Percentiles rank a stretch among this genome's conserved stretches.
Evolutionary conservation across 257 asterid genomes (phyloP).

Genomic region (Oldenlandia corymbosa): DNA sequence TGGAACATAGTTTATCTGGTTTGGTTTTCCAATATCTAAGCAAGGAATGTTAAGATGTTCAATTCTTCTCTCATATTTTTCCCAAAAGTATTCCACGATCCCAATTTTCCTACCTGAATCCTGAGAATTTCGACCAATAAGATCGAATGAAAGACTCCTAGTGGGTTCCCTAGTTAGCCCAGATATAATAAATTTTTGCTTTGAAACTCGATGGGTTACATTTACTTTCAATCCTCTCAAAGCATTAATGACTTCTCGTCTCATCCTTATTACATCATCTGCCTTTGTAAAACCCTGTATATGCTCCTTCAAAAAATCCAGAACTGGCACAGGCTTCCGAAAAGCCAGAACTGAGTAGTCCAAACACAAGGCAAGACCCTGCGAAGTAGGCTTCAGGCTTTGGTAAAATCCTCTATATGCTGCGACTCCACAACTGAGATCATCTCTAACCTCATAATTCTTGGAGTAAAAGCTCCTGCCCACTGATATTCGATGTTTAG

Average conservation of each 20-base stretch:
- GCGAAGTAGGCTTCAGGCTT: conserved; percentile 55
- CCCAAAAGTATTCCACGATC: conserved; percentile 49
- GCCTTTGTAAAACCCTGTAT: conserved; percentile 15
- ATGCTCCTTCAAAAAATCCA: conserved; percentile 38
- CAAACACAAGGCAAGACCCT: conserved; percentile 50
- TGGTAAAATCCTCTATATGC: conserved; percentile 54
- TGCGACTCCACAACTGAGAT: conserved; percentile 42
- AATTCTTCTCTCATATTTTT: conserved; percentile 43
- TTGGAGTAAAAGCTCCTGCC: conserved; percentile 45
- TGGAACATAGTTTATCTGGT: conserved; percentile 44
- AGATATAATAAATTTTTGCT: conserved; percentile 41
- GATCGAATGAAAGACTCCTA: conserved; percentile 22
- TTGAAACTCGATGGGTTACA: conserved; percentile 56
- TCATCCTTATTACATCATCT: conserved; percentile 17
- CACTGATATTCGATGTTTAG: conserved; percentile 24
- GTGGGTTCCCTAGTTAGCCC: conserved; percentile 24
- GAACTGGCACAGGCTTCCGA: conserved; percentile 40
- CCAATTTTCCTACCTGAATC: conserved; percentile 15
- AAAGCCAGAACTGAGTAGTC: conserved; percentile 52
- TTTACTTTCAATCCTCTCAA: conserved; percentile 54
- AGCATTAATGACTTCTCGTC: conserved; percentile 10
- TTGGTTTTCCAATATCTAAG: conserved; percentile 44
- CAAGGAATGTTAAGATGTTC: conserved; percentile 43
- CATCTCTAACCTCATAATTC: conserved; percentile 16
- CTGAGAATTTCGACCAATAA: conserved; percentile 40